A percentile compares a stretch with the other conserved stretches of the same genome.
These are phyloP conservation scores for Aureobasidium lini DNA, from an alignment of 2,329 filamentous ascomycete genomes.

Conservation along the genomic window DNA sequence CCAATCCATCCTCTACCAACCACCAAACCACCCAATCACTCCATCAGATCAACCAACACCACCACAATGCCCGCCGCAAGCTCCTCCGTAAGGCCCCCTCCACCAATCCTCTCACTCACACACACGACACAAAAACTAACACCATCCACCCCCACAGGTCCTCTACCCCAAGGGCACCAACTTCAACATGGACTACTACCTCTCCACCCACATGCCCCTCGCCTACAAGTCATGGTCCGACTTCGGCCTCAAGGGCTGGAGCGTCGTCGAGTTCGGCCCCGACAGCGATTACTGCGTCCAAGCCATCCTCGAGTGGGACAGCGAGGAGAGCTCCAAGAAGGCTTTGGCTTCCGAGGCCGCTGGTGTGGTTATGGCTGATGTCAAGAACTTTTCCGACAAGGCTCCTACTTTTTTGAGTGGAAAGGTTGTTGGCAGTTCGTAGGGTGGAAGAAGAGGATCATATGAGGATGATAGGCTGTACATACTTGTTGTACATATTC, in stretches of 20 bases:
- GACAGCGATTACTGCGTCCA: conserved; percentile 27
- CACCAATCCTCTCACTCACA: neutral
- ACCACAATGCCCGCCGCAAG: conserved; percentile 15
- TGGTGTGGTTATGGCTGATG: conserved; percentile 25
- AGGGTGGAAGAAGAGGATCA: neutral
- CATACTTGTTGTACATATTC: neutral
- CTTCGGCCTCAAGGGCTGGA: conserved; percentile 27
- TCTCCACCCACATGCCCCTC: conserved; percentile 32
- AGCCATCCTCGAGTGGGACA: conserved; percentile 27
- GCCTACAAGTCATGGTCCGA: conserved; percentile 26
- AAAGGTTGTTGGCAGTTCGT: conserved; percentile 20
- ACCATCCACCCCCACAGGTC: conserved; percentile 16
- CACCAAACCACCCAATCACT: neutral
- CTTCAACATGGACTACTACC: conserved; percentile 35
- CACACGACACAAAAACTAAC: neutral
- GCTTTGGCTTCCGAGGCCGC: conserved; percentile 20
- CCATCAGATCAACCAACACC: neutral
- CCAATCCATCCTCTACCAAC: neutral
- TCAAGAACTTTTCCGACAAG: conserved; percentile 30
- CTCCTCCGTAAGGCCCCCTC: neutral
- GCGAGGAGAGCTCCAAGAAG: conserved; percentile 22
- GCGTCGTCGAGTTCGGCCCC: conserved; percentile 25
- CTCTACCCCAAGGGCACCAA: conserved; percentile 29
- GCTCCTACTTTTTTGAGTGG: conserved; percentile 27
- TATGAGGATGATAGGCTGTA: neutral